phyloP scores from a whole-genome alignment of 2,329 filamentous ascomycete species.

The Cordyceps tenuipes region DNA sequence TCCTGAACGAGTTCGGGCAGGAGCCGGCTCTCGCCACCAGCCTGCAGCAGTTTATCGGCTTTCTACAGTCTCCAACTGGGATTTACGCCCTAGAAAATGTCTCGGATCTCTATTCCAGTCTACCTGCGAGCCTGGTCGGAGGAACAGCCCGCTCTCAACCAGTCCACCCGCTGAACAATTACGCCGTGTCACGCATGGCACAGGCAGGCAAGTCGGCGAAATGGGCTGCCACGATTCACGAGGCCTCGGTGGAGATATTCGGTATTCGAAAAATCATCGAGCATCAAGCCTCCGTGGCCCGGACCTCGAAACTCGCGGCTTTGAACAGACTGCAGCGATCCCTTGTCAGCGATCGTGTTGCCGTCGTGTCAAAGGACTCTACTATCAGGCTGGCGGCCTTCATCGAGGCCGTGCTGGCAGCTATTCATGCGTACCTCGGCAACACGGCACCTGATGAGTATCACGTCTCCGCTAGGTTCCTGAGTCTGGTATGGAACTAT shows the following conservation, averaged over 20 bases:
- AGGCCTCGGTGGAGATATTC: constrained; percentile 39
- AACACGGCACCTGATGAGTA: constrained; percentile 11
- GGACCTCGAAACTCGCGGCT: constrained; percentile 40
- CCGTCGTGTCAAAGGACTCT: constrained; percentile 51
- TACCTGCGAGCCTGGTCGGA: constrained; percentile 19
- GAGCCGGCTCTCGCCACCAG: constrained; percentile 11
- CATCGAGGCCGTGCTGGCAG: constrained; percentile 33
- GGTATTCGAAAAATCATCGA: constrained; percentile 34
- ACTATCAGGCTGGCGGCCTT: constrained; percentile 48
- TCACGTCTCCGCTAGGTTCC: constrained; percentile 23
- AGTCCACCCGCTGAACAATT: constrained; percentile 52
- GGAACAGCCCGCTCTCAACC: constrained; percentile 30
- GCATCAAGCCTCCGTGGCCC: constrained; percentile 32
- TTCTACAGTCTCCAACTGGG: constrained; percentile 26
- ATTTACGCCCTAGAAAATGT: constrained; percentile 25
- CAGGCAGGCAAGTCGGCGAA: constrained; percentile 25
- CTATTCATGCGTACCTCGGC: constrained; percentile 36
- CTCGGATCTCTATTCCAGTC: constrained; percentile 25
- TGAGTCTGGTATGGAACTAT: constrained; percentile 39
- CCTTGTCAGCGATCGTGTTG: constrained; percentile 43
- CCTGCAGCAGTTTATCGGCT: constrained; percentile 21
- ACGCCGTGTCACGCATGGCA: constrained; percentile 40
- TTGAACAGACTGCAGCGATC: constrained; percentile 56
- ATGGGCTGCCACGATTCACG: constrained; percentile 47
- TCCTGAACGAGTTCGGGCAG: constrained; percentile 19